Percentiles rank a stretch among this genome's conserved stretches.
These are phyloP conservation scores for Blastocystis sp. DNA, from an alignment of 352 stramenopile species.

Conservation along the genomic window DNA sequence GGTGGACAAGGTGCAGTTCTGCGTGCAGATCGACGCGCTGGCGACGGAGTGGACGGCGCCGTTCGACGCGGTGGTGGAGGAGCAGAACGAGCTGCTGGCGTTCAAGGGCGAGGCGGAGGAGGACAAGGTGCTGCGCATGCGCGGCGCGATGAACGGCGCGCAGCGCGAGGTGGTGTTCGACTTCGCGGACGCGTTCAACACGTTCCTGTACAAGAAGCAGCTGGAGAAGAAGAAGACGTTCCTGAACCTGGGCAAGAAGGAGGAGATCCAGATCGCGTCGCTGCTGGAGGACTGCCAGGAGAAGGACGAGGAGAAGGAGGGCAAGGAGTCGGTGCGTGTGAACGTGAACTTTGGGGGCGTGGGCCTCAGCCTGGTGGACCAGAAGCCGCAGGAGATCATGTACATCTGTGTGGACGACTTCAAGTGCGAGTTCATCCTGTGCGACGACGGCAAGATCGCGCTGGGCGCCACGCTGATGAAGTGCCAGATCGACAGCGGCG, in stretches of 20 bases:
- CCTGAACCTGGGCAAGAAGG: constrained; percentile 57
- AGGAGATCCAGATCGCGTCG: constrained; percentile 23
- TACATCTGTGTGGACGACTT: constrained; percentile 53
- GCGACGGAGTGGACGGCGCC: constrained; percentile 40
- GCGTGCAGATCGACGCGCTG: constrained; percentile 48
- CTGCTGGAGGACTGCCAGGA: constrained; percentile 57
- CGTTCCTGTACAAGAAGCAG: constrained; percentile 28
- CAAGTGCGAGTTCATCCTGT: constrained; percentile 20
- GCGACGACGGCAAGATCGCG: constrained; percentile 22
- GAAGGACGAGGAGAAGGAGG: constrained; percentile 13
- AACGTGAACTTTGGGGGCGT: constrained; percentile 52
- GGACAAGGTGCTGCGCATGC: constrained; percentile 55
- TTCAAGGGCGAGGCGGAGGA: constrained; percentile 7
- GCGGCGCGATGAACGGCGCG: constrained; percentile 29
- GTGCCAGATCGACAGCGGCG: constrained; percentile 55
- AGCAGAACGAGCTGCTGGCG: constrained; percentile 21
- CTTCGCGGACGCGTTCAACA: constrained; percentile 60
- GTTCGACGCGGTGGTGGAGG: constrained; percentile 42
- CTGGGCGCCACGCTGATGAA: constrained; percentile 59
- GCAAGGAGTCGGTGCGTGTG: constrained; percentile 3
- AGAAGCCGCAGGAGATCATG: constrained; percentile 46
- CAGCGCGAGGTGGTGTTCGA: constrained; percentile 66
- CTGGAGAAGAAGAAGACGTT: constrained; percentile 59
- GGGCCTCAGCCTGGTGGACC: constrained; percentile 48
- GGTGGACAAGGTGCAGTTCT: constrained; percentile 38